Evolutionary conservation across 2,329 filamentous ascomycete genomes (phyloP), one percentile per base, ranked within the genome.

Genomic region (Stachybotrys elegans): DNA sequence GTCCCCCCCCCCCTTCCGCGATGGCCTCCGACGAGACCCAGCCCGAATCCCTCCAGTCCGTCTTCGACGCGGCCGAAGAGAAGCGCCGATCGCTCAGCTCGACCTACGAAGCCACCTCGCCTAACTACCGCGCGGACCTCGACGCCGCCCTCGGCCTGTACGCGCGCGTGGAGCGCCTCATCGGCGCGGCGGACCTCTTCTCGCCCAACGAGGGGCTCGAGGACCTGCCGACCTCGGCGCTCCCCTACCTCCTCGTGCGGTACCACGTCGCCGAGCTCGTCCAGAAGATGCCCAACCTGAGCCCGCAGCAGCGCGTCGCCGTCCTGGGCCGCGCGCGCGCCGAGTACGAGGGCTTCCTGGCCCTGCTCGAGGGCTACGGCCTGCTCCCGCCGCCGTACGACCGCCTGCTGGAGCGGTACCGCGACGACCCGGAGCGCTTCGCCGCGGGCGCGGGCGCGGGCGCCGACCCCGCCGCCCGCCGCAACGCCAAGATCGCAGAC

Each of bases 131-230:
- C 59, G 76, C 84, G 52, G 81, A 81, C 55, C 75, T 95, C 53
- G 71, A 72, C 47, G 67, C 73, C 31, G 79, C 87, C 32, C 80
- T 95, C 54, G 67, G 77, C 50, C 77, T 81, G 43, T 92, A 95
- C 67, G 74, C 86, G 57, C 74, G 86, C 62, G 91, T 87, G 63
- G 73, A 85, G 46, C 71, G 79, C 47, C 78, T 87, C 44, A 80
- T 88, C 51, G 73, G 80, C 51, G 75, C 81, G 47, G 73, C 93
- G 21, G 84, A 87, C 1, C 73, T 98, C 43, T 97, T 97, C 76
- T 95, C 89, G 54, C 75, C 83, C 27, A 98, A 98, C 66, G 93
- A 98, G 65, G 78, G 79, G 1, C 67, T 92, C 31, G 93, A 98
- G 49, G 93, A 98, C 67, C 71, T 96, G 23, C 73, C 87, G 13